Conservation (phyloP, 2,329 filamentous ascomycete genomes). For the Xylaria sp. region DNA sequence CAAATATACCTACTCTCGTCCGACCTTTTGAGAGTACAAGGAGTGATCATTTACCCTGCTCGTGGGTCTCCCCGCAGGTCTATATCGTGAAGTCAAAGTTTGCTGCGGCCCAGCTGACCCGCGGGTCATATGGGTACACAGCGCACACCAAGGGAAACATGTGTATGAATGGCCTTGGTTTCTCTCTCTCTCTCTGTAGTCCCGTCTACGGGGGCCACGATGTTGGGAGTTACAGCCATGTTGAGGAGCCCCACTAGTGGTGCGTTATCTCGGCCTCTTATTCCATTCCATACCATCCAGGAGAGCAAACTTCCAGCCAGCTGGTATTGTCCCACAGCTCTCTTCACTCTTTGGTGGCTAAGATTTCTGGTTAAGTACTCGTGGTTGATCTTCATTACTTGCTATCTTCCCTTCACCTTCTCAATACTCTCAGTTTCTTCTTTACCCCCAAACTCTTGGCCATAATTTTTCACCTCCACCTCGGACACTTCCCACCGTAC, state of each 20-base stretch:
- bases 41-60: too few relatives aligned
- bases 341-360: neutral
- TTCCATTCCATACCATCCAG: neutral
- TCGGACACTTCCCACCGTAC: neutral
- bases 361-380: neutral
- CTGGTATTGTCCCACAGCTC: neutral
- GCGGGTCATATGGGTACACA: neutral
- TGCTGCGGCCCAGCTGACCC: conserved; percentile 6
- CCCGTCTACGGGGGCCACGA: neutral
- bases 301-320: neutral
- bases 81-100: conserved; percentile 13
- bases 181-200: neutral
- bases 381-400: neutral
- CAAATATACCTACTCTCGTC: too few relatives aligned
- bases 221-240: neutral
- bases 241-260: neutral
- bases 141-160: neutral
- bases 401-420: neutral
- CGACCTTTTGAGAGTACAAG: too few relatives aligned
- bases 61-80: too few relatives aligned
- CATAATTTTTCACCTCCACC: neutral
- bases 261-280: neutral
- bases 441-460: neutral
- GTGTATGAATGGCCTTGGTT: neutral
- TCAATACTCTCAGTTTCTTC: neutral